A percentile compares a stretch with the other conserved stretches of the same genome.
Conservation (phyloP, 257 asterid genomes). For the Sherardia arvensis region DNA sequence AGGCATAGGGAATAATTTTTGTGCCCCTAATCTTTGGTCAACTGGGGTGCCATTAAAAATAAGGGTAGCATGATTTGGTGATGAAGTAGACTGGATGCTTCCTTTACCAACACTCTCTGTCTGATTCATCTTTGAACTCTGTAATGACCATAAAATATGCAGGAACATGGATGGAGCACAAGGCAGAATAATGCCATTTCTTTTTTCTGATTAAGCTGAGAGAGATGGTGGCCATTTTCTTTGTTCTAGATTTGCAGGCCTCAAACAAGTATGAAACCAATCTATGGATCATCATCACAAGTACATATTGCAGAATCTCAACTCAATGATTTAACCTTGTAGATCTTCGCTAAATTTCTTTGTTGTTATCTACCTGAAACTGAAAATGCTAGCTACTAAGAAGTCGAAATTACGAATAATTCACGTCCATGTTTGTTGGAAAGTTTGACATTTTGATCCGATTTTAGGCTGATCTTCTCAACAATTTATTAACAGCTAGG, state of each 20-base stretch:
- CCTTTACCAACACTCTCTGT: slow-evolving; percentile 21
- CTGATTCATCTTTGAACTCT: slow-evolving; percentile 10
- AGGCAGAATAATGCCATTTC: slow-evolving; percentile 14
- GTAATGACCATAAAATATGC: slow-evolving; percentile 9
- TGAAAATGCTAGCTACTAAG: neutral
- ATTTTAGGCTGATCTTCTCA: neutral
- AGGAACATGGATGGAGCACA: slow-evolving; percentile 20
- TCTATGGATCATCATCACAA: slow-evolving; percentile 18
- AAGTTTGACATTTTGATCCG: neutral
- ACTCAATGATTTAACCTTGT: slow-evolving; percentile 28
- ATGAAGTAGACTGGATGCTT: slow-evolving; percentile 55
- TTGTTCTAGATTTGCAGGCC: slow-evolving; percentile 16
- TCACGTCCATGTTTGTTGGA: neutral
- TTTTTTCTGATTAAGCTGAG: slow-evolving; percentile 11
- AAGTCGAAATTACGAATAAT: neutral
- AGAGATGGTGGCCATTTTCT: slow-evolving; percentile 3
- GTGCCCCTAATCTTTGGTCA: slow-evolving; percentile 54
- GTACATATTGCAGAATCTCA: slow-evolving; percentile 28
- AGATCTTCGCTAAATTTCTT: slow-evolving; percentile 46
- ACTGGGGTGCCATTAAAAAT: slow-evolving; percentile 30
- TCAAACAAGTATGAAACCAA: slow-evolving; percentile 21
- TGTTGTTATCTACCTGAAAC: slow-evolving; percentile 16
- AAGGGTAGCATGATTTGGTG: slow-evolving; percentile 45
- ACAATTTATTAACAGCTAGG: neutral
- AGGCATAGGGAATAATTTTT: slow-evolving; percentile 26